Conservation (phyloP, 2,329 filamentous ascomycete genomes). For the Plectosphaerella cucumerina region DNA sequence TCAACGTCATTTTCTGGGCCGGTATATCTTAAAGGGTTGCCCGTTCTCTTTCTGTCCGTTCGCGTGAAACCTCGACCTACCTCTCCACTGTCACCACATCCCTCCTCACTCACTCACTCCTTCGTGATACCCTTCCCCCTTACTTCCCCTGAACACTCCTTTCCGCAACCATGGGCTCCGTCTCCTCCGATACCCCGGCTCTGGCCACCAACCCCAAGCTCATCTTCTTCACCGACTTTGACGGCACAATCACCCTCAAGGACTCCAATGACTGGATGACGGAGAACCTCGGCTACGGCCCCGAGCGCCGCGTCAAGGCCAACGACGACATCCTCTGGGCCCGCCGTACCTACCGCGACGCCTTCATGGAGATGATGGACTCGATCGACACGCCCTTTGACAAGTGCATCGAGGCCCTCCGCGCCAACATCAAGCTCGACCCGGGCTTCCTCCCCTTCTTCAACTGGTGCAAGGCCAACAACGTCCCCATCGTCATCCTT, state of each 20-base stretch:
- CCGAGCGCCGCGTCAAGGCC: conserved; percentile 62
- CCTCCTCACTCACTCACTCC: not conserved
- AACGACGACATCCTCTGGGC: conserved; percentile 75
- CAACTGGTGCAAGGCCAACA: conserved; percentile 72
- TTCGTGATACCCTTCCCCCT: not conserved
- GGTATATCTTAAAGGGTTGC: not conserved
- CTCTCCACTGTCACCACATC: not conserved
- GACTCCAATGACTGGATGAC: conserved; percentile 72
- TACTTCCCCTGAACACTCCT: not conserved
- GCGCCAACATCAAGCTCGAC: conserved; percentile 83
- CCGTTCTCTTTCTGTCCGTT: not conserved
- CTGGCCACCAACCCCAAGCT: conserved; percentile 71
- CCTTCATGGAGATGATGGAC: conserved; percentile 90
- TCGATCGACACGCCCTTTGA: conserved; percentile 76
- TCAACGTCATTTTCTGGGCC: not conserved
- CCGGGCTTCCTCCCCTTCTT: conserved; percentile 86
- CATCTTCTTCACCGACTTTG: conserved; percentile 99
- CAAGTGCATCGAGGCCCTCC: conserved; percentile 74
- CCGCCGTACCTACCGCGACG: conserved; percentile 72
- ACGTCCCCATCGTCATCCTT: conserved; percentile 88
- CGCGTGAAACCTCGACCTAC: not conserved
- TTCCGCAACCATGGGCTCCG: conserved; percentile 35
- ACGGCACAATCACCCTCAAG: conserved; percentile 83
- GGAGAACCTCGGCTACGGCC: conserved; percentile 85
- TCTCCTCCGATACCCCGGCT: conserved; percentile 45